phyloP scores from a whole-genome alignment of 768 basidiomycete genomes.

The Lactarius trivialis region DNA sequence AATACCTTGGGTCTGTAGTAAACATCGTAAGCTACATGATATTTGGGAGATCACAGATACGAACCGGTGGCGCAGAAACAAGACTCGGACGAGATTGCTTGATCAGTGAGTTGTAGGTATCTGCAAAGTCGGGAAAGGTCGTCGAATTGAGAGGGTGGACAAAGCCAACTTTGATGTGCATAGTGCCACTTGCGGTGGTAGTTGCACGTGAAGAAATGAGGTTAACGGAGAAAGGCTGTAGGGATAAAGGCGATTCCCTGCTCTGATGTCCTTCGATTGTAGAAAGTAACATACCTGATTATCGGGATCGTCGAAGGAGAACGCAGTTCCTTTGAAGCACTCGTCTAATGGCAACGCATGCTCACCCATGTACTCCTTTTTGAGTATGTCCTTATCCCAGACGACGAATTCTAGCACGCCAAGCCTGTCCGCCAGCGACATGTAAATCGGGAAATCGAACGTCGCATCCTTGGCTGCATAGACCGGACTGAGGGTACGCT shows the following conservation, averaged over 20 bases:
- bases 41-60: not conserved
- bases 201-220: slow-evolving; percentile 45
- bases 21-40: not conserved
- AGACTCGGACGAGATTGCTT: slow-evolving; percentile 60
- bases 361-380: slow-evolving; percentile 94
- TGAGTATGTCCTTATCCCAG: slow-evolving; percentile 89
- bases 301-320: slow-evolving; percentile 52
- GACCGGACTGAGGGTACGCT: slow-evolving; percentile 61
- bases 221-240: slow-evolving; percentile 41
- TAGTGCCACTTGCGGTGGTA: slow-evolving; percentile 43
- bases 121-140: slow-evolving; percentile 46
- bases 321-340: slow-evolving; percentile 60
- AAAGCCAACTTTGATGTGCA: slow-evolving; percentile 59
- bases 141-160: slow-evolving; percentile 38
- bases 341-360: slow-evolving; percentile 68
- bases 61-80: slow-evolving; percentile 70
- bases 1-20: slow-evolving; percentile 69
- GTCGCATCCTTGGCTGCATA: slow-evolving; percentile 68
- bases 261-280: slow-evolving; percentile 21
- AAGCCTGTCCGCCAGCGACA: slow-evolving; percentile 64
- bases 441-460: slow-evolving; percentile 83
- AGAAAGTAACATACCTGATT: slow-evolving; percentile 51
- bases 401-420: slow-evolving; percentile 78
- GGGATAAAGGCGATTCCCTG: not conserved
- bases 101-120: slow-evolving; percentile 55